These are phyloP conservation scores for Antrodiella citrinella DNA, from an alignment of 768 basidiomycete genomes.

Conservation along the genomic window DNA sequence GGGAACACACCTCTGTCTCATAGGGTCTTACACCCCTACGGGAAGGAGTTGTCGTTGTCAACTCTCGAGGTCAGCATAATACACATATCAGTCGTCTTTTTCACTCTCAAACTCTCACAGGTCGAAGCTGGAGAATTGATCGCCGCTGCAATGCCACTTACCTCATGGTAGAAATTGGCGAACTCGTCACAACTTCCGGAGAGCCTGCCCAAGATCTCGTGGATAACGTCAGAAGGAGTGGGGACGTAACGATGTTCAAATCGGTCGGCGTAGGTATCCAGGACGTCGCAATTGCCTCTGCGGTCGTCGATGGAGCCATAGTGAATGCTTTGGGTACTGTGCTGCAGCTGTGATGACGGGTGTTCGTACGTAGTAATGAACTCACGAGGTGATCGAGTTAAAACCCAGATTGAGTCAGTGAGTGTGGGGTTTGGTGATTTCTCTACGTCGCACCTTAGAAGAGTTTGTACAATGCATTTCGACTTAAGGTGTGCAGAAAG, in stretches of 20 bases:
- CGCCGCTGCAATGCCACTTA: conserved; percentile 36
- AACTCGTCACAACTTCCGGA: conserved; percentile 25
- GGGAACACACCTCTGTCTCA: conserved; percentile 63
- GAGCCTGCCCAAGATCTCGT: conserved; percentile 6
- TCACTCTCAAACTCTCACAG: conserved; percentile 4
- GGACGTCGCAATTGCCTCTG: conserved; percentile 73
- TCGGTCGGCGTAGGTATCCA: conserved; percentile 85
- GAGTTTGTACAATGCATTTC: too few species aligned
- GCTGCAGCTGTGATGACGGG: conserved; percentile 23
- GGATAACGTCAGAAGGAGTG: conserved; percentile 10
- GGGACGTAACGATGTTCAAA: conserved; percentile 71
- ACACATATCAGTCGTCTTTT: too few species aligned
- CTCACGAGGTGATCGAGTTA: too few species aligned
- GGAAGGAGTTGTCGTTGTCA: conserved; percentile 57
- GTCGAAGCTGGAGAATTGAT: conserved; percentile 80
- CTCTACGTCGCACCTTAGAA: too few species aligned
- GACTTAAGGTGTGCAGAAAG: too few species aligned
- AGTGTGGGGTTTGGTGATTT: too few species aligned
- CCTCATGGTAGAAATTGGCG: conserved; percentile 64
- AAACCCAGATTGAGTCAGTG: too few species aligned
- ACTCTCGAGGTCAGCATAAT: conserved; percentile 62
- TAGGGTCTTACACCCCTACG: conserved; percentile 83
- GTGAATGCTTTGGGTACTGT: conserved; percentile 41
- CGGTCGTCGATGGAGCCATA: conserved; percentile 58
- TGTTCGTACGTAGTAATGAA: too few species aligned